Conservation (phyloP, 2,329 filamentous ascomycete genomes). For the Cytospora leucostoma region DNA sequence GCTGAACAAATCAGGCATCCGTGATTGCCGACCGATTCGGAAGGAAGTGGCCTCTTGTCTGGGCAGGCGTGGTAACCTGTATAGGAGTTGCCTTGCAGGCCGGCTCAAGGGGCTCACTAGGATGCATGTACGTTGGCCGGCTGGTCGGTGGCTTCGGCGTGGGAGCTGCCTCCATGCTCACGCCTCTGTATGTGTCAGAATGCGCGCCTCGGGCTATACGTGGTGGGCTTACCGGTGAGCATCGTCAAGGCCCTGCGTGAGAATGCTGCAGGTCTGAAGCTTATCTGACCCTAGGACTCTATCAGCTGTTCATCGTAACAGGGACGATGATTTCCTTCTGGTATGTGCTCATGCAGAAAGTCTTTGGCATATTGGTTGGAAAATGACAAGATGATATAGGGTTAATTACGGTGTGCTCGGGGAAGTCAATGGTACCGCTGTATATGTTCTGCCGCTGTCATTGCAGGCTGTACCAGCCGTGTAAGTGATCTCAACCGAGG, state of each 20-base stretch:
- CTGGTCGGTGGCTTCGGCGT: slow-evolving; percentile 53
- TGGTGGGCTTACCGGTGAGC: slow-evolving; percentile 49
- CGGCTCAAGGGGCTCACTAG: slow-evolving; percentile 59
- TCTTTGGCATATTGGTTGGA: not conserved
- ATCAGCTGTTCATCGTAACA: slow-evolving; percentile 52
- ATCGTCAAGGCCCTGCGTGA: not conserved
- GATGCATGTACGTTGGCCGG: slow-evolving; percentile 67
- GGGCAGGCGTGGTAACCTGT: slow-evolving; percentile 57
- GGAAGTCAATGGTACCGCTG: slow-evolving; percentile 48
- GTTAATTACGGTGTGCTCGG: slow-evolving; percentile 56
- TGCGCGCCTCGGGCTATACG: slow-evolving; percentile 53
- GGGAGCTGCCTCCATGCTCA: slow-evolving; percentile 50
- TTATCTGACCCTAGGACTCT: slow-evolving; percentile 40
- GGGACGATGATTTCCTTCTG: slow-evolving; percentile 48
- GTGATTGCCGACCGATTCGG: slow-evolving; percentile 58
- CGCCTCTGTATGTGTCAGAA: slow-evolving; percentile 50
- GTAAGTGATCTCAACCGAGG: slow-evolving; percentile 30
- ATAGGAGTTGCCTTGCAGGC: slow-evolving; percentile 67
- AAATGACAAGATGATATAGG: slow-evolving; percentile 49
- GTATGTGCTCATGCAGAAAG: slow-evolving; percentile 29
- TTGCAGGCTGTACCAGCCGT: slow-evolving; percentile 66
- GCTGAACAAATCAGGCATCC: slow-evolving; percentile 36
- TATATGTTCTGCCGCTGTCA: slow-evolving; percentile 63
- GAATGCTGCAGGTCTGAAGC: not conserved
- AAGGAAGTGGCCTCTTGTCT: slow-evolving; percentile 56